Base-by-base conservation (phyloP, 2,329 filamentous ascomycete genomes). In the Botryosphaeria agaves region DNA sequence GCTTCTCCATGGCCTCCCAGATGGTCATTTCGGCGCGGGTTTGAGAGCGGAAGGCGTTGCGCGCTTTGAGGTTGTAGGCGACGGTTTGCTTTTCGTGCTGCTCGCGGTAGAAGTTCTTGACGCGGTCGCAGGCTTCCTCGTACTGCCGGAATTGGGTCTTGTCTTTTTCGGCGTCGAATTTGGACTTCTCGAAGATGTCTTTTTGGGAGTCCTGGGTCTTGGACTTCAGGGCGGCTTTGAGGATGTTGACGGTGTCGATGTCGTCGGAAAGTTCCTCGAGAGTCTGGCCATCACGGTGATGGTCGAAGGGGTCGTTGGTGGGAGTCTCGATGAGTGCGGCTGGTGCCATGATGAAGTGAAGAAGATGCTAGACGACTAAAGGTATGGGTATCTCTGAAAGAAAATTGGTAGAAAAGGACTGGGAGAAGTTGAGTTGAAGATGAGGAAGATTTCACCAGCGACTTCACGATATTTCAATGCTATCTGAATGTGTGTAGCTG, bases 1-100 rank as follows among this genome's bases (percentile, higher is more conserved):
- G 75, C 56, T 83, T 85, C 67, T 91, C 81, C 58, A 92, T 89
- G 14, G 84, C 84, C 52, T 91, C 65, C 84, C 83, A 92, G 51
- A 92, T 66, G 37, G 75, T 77, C 79, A 92, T 82, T 52, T 78
- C 66, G 11, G 76, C 72, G 32, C 78, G 71, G 2, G 68, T 68
- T 36, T 73, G 69, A 39, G 64, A 65, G 52, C 73, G 60, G 59
- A 83, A 81, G 32, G 66, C 59, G 42, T 77, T 72, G 32, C 84
- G 79, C 9, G 79, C 81, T 38, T 74, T 72, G 26, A 91, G 65
- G 61, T 92, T 92, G 66, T 85, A 91, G 7, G 79, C 72, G 0
- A 82, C 72, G 28, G 77, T 84, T 54, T 84, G 78, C 61, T 73
- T 73, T 47, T 62, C 61, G 54, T 74, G 69, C 40, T 74, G 69